phyloP scores from a whole-genome alignment of 208 protist species.

The Leishmania braziliensis region DNA sequence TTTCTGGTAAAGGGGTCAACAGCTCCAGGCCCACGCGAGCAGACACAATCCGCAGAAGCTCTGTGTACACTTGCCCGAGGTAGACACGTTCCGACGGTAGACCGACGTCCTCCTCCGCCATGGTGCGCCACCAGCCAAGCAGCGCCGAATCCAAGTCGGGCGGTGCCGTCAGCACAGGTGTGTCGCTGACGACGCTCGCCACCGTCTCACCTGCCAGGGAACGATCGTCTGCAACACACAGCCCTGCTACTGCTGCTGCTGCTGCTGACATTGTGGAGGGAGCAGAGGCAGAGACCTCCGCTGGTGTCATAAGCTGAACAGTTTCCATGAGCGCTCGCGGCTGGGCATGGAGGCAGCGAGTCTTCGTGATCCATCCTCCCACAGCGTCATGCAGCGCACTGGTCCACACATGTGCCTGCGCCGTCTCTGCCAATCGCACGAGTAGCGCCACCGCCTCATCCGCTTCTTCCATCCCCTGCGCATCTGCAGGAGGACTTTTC shows the following conservation, averaged over 20 bases:
- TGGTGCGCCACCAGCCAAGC: conserved; percentile 26
- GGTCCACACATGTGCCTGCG: conserved; percentile 19
- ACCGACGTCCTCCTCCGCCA: conserved; percentile 17
- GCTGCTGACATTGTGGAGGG: background rate
- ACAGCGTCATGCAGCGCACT: conserved; percentile 1
- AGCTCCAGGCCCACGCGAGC: background rate
- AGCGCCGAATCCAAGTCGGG: conserved; percentile 5
- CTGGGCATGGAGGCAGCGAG: conserved; percentile 8
- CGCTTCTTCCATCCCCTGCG: background rate
- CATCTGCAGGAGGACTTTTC: background rate
- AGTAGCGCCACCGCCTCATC: conserved; percentile 1
- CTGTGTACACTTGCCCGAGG: conserved; percentile 20
- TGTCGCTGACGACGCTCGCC: too few relatives aligned
- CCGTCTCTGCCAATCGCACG: background rate
- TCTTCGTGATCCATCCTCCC: conserved; percentile 16
- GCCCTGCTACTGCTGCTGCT: background rate
- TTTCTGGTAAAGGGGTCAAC: background rate
- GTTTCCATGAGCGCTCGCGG: background rate
- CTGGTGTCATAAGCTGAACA: background rate
- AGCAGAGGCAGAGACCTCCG: background rate
- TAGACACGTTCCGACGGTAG: conserved; percentile 20
- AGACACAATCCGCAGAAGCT: conserved; percentile 14
- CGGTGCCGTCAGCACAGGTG: too few relatives aligned
- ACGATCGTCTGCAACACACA: background rate
- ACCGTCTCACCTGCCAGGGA: background rate